Percentiles rank a stretch among this genome's conserved stretches.
Evolutionary conservation across 768 basidiomycete genomes (phyloP).

Genomic region (Lanmaoa pseudosensibilis): DNA sequence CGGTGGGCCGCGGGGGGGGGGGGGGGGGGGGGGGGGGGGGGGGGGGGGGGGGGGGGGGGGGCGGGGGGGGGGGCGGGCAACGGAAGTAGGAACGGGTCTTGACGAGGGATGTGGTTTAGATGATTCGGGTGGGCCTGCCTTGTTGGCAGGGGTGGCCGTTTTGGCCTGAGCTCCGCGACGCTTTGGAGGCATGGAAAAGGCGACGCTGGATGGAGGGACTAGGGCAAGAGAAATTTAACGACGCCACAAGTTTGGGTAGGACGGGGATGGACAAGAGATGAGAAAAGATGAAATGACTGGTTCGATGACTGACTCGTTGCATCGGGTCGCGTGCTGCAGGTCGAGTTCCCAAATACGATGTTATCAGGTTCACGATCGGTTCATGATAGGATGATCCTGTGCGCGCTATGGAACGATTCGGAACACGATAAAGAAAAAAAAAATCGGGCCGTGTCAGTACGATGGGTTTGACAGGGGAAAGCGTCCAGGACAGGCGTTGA

Average conservation of each 20-base stretch:
- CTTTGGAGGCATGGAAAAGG: slow-evolving; percentile 30
- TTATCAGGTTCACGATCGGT: slow-evolving; percentile 31
- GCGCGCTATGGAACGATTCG: slow-evolving; percentile 22
- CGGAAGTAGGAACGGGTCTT: slow-evolving; percentile 15
- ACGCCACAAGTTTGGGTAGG: slow-evolving; percentile 14
- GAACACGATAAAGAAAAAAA: slow-evolving; percentile 11
- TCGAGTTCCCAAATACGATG: slow-evolving; percentile 27
- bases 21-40: too few relatives aligned
- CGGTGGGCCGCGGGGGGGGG: too few relatives aligned
- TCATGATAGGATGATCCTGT: slow-evolving; percentile 33
- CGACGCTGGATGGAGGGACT: not conserved
- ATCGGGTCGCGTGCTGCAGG: slow-evolving; percentile 27
- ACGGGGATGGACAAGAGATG: slow-evolving; percentile 8
- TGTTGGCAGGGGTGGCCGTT: slow-evolving; percentile 6
- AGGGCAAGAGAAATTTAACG: slow-evolving; percentile 10
- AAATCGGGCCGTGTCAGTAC: slow-evolving; percentile 3
- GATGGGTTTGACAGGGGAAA: not conserved
- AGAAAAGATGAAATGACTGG: slow-evolving; percentile 17
- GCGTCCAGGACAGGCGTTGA: not conserved
- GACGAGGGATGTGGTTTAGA: slow-evolving; percentile 12
- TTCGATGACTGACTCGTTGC: slow-evolving; percentile 28
- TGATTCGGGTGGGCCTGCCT: slow-evolving; percentile 13
- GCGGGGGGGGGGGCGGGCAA: too few relatives aligned
- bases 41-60: too few relatives aligned
- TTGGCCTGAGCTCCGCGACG: slow-evolving; percentile 25